Conservation (phyloP, 805 yeast species). For the Debaryomyces tyrocola region DNA sequence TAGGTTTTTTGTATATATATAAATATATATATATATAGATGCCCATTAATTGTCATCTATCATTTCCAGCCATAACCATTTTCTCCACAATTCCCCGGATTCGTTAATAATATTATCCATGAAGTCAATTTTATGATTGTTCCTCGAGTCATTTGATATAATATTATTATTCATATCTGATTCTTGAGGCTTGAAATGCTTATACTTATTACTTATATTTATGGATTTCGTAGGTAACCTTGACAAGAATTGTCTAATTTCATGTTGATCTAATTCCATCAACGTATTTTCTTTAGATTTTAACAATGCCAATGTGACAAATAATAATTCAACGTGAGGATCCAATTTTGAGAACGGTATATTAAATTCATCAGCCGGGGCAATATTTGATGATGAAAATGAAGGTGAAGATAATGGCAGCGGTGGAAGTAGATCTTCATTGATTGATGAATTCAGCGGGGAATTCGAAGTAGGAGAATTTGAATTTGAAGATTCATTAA, state of each 20-base stretch:
- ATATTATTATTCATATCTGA: constrained; percentile 13
- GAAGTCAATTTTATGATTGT: constrained; percentile 51
- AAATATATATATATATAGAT: background rate
- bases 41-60: constrained; percentile 24
- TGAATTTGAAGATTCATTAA: constrained; percentile 4
- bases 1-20: background rate
- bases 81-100: constrained; percentile 88
- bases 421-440: constrained; percentile 5
- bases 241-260: constrained; percentile 74
- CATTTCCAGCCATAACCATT: constrained; percentile 61
- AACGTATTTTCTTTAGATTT: constrained; percentile 77
- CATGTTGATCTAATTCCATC: constrained; percentile 87
- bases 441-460: constrained; percentile 11
- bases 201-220: constrained; percentile 31
- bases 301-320: constrained; percentile 73
- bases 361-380: background rate
- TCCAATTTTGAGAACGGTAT: constrained; percentile 63
- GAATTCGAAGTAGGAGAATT: constrained; percentile 1
- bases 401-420: constrained; percentile 10
- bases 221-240: constrained; percentile 51
- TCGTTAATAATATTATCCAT: constrained; percentile 72
- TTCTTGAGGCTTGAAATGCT: constrained; percentile 23
- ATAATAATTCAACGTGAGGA: constrained; percentile 74
- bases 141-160: constrained; percentile 27
- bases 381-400: constrained; percentile 7